Percentiles rank a stretch among this genome's conserved stretches.
Conservation (phyloP, 2,329 filamentous ascomycete species). For the Xylariales sp. region DNA sequence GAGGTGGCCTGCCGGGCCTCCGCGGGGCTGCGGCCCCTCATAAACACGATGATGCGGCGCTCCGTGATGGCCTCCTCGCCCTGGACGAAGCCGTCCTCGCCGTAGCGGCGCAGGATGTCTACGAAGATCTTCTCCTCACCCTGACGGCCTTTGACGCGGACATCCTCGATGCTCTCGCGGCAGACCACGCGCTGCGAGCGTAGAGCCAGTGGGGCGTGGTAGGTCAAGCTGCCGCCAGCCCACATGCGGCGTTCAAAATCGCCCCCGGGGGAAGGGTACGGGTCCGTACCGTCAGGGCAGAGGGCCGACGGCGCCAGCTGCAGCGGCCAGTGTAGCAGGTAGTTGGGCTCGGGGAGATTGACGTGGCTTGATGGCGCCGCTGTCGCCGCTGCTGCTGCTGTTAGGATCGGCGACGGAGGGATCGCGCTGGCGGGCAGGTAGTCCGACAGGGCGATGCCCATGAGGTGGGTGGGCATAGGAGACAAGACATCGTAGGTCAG, state of each 20-base stretch:
- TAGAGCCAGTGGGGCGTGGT: conserved; percentile 36
- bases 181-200: conserved; percentile 38
- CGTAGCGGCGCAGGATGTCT: conserved; percentile 44
- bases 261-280: conserved; percentile 67
- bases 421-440: conserved; percentile 36
- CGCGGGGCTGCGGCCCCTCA: conserved; percentile 27
- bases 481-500: conserved; percentile 32
- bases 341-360: conserved; percentile 67
- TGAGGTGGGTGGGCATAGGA: conserved; percentile 59
- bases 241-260: conserved; percentile 79
- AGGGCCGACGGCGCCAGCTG: conserved; percentile 58
- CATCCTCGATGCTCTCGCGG: conserved; percentile 38
- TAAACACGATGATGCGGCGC: conserved; percentile 47
- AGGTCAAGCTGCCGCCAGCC: conserved; percentile 73
- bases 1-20: conserved; percentile 13
- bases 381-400: neutral
- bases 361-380: neutral
- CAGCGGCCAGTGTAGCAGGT: conserved; percentile 84
- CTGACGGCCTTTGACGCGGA: conserved; percentile 24
- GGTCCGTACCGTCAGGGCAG: conserved; percentile 80
- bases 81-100: conserved; percentile 1
- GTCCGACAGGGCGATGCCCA: conserved; percentile 58
- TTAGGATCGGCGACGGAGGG: conserved; percentile 11
- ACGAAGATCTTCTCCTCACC: conserved; percentile 46
- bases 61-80: conserved; percentile 38